Conservation (phyloP, 345 rosid genomes). For the Eucalyptus paniculata region DNA sequence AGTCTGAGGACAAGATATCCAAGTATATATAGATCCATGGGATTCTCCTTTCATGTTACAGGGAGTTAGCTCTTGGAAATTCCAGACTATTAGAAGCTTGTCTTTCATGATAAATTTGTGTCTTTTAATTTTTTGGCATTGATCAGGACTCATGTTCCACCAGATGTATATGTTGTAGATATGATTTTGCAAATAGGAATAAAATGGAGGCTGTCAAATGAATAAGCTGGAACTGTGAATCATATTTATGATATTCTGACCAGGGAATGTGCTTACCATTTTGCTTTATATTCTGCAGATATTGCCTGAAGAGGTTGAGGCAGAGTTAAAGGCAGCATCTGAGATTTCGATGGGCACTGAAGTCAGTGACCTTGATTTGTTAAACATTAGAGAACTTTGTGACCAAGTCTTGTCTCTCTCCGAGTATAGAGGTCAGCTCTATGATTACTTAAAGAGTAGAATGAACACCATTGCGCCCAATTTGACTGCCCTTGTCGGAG, state of each 20-base stretch:
- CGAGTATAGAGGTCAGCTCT: constrained; percentile 84
- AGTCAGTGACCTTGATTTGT: constrained; percentile 68
- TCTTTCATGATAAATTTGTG: background rate
- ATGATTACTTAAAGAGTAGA: constrained; percentile 78
- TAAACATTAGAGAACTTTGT: constrained; percentile 68
- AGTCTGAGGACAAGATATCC: background rate
- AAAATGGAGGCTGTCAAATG: background rate
- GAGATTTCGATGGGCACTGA: constrained; percentile 93
- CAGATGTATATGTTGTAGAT: background rate
- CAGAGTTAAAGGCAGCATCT: constrained; percentile 74
- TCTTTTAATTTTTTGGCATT: background rate
- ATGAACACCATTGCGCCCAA: constrained; percentile 94
- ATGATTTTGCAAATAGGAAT: background rate
- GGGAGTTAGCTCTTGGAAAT: background rate
- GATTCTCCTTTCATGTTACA: background rate
- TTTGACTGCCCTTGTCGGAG: constrained; percentile 91
- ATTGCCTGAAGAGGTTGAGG: constrained; percentile 60
- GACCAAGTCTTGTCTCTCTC: constrained; percentile 80
- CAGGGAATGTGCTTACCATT: background rate
- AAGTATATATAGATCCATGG: background rate
- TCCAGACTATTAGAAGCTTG: background rate
- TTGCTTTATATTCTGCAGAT: constrained; percentile 17
- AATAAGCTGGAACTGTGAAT: background rate
- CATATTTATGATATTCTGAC: background rate
- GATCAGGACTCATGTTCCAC: background rate